These are phyloP conservation scores for Vitis amurensis DNA, from an alignment of 164 flowering plant genomes.

Conservation along the genomic window DNA sequence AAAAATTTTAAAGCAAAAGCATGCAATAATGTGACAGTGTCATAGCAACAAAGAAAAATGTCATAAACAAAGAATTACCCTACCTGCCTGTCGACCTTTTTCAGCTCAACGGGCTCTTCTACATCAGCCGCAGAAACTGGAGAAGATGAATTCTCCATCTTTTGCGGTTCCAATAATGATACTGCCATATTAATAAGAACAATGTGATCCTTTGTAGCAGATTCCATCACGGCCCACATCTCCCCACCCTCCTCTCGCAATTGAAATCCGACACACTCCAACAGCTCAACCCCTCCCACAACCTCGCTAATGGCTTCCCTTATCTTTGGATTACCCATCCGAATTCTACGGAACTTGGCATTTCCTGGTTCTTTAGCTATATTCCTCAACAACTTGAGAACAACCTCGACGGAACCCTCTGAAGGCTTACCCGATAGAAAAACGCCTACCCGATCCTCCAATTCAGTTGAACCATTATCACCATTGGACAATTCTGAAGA, in stretches of 20 bases:
- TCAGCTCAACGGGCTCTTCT: constrained; percentile 36
- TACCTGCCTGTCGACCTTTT: constrained; percentile 85
- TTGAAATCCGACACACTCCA: constrained; percentile 78
- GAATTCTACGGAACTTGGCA: constrained; percentile 74
- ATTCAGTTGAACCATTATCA: constrained; percentile 22
- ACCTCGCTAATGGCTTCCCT: constrained; percentile 74
- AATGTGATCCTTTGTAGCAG: constrained; percentile 45
- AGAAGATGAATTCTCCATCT: constrained; percentile 23
- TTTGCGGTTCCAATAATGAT: constrained; percentile 48
- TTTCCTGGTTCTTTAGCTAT: constrained; percentile 73
- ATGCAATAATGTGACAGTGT: too few species aligned
- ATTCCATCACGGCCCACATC: constrained; percentile 84
- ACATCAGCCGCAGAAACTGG: constrained; percentile 19
- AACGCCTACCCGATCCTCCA: constrained; percentile 44
- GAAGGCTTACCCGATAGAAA: constrained; percentile 69
- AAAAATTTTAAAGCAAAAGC: too few species aligned
- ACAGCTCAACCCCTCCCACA: constrained; percentile 75
- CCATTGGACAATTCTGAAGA: constrained; percentile 4
- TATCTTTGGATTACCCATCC: constrained; percentile 89
- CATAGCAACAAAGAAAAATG: too few species aligned
- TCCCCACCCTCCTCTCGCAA: constrained; percentile 74
- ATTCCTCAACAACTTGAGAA: constrained; percentile 67
- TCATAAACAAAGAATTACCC: not conserved
- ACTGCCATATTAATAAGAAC: constrained; percentile 41
- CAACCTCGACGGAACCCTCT: constrained; percentile 67